Evolutionary conservation across 1,284 basidiomycete genomes (phyloP).

Genomic region (Thecaphora frezii): DNA sequence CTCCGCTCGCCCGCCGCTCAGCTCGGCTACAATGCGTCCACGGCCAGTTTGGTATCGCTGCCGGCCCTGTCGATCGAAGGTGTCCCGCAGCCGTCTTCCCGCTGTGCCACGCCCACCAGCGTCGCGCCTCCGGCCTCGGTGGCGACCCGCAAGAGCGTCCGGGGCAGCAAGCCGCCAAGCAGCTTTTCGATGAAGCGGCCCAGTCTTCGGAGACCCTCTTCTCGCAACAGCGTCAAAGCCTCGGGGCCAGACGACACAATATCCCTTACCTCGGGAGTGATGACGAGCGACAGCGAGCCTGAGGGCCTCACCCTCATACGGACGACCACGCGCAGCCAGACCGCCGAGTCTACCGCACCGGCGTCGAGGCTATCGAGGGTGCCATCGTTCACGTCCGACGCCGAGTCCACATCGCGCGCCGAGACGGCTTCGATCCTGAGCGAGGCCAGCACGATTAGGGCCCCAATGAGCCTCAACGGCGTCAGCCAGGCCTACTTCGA

Average conservation of each 20-base stretch:
- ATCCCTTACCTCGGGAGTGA: slow-evolving; percentile 22
- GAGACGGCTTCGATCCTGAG: slow-evolving; percentile 21
- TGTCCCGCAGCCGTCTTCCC: slow-evolving; percentile 1
- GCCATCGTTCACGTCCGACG: slow-evolving; percentile 23
- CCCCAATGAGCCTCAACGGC: slow-evolving; percentile 37
- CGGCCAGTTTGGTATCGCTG: slow-evolving; percentile 34
- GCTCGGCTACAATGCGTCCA: slow-evolving; percentile 37
- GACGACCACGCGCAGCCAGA: not conserved
- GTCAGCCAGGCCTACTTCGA: slow-evolving; percentile 44
- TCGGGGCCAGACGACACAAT: slow-evolving; percentile 13
- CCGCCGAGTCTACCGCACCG: not conserved
- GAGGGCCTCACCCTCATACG: slow-evolving; percentile 13
- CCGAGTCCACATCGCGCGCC: slow-evolving; percentile 15
- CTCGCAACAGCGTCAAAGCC: slow-evolving; percentile 12
- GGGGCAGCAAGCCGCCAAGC: slow-evolving; percentile 30
- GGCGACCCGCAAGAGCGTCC: slow-evolving; percentile 19
- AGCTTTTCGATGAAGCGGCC: slow-evolving; percentile 36
- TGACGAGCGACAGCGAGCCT: slow-evolving; percentile 43
- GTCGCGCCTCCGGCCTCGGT: not conserved
- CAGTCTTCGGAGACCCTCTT: slow-evolving; percentile 17
- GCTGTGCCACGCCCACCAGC: not conserved
- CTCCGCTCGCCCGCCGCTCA: slow-evolving; percentile 64
- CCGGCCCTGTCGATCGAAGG: slow-evolving; percentile 13
- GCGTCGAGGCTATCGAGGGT: not conserved
- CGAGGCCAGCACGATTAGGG: slow-evolving; percentile 31